Conservation (phyloP, 2,329 filamentous ascomycete species). For the Penicillium palitans region DNA sequence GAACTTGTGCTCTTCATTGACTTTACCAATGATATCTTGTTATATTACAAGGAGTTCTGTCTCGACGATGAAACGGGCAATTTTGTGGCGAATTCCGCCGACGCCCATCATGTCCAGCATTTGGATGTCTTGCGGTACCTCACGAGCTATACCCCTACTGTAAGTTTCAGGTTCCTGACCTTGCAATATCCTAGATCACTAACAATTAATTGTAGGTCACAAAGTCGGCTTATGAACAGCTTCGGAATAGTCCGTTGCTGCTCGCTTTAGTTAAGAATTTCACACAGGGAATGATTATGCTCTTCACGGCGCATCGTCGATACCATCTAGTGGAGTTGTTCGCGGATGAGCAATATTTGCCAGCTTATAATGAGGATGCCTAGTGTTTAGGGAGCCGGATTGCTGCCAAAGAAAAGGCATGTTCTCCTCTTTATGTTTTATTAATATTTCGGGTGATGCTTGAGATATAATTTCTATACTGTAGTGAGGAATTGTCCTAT, state of each 20-base stretch:
- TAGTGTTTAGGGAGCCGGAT: neutral
- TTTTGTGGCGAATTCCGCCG: slow-evolving; percentile 15
- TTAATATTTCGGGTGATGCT: too few species aligned
- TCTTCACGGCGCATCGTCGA: slow-evolving; percentile 14
- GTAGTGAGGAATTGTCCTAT: too few species aligned
- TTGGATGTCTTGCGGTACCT: slow-evolving; percentile 17
- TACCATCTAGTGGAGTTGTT: slow-evolving; percentile 17
- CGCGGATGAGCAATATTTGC: slow-evolving; percentile 14
- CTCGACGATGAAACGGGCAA: slow-evolving; percentile 11
- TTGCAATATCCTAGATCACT: neutral
- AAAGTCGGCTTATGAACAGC: slow-evolving; percentile 7
- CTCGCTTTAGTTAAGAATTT: slow-evolving; percentile 5
- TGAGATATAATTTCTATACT: too few species aligned
- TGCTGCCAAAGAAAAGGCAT: neutral
- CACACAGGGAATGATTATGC: slow-evolving; percentile 13
- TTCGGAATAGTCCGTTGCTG: slow-evolving; percentile 1
- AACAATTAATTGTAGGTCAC: neutral
- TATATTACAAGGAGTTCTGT: slow-evolving; percentile 18
- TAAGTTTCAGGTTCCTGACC: neutral
- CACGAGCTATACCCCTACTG: slow-evolving; percentile 7
- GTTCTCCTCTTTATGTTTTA: neutral
- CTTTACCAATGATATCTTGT: slow-evolving; percentile 19
- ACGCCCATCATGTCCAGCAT: slow-evolving; percentile 11
- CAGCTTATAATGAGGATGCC: slow-evolving; percentile 3
- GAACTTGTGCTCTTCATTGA: slow-evolving; percentile 16